Evolutionary conservation across 2,329 filamentous ascomycete species (phyloP).

Genomic region (Botrytis byssoidea): DNA sequence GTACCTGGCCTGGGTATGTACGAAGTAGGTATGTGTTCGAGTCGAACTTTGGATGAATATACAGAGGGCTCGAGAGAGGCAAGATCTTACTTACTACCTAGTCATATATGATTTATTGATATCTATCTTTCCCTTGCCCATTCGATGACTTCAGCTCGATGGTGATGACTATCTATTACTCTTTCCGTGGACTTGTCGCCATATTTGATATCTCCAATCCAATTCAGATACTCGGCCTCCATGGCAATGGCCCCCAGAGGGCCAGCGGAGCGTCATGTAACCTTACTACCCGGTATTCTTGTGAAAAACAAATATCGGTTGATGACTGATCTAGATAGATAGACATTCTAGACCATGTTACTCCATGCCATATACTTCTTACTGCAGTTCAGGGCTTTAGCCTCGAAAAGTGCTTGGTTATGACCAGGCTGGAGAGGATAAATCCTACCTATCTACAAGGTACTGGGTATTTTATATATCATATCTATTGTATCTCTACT

Average conservation of each 20-base stretch:
- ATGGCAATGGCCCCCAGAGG: slow-evolving; percentile 1
- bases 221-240: slow-evolving; percentile 2
- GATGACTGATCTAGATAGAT: background rate
- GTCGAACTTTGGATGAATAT: background rate
- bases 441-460: background rate
- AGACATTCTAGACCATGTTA: background rate
- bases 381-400: background rate
- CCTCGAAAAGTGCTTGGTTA: background rate
- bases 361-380: background rate
- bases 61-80: background rate
- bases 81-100: background rate
- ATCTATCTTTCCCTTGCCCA: background rate
- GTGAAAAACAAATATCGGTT: too few relatives aligned
- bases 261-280: background rate
- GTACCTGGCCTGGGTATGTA: background rate
- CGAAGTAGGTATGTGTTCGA: background rate
- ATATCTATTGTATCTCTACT: background rate
- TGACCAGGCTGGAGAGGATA: background rate
- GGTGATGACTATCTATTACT: background rate
- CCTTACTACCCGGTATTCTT: background rate
- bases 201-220: background rate
- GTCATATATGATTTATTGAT: background rate
- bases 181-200: background rate
- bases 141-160: background rate
- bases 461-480: background rate